Evolutionary conservation across 129 eudicot species (phyloP), one percentile per base, ranked within the genome.

Genomic region (Flaveria brownii): DNA sequence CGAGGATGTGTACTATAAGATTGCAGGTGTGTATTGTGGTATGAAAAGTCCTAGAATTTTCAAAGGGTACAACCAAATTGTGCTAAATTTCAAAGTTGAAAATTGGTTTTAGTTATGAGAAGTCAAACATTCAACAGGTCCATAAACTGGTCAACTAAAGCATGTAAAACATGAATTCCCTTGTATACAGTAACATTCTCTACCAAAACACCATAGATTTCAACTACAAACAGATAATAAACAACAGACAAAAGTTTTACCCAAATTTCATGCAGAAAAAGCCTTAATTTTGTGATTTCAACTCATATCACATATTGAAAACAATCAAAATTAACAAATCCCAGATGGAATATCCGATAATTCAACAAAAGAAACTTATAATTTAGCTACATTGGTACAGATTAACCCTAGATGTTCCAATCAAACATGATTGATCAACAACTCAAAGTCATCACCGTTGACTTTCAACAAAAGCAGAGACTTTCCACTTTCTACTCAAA

Each of bases 361-460:
- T 10, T 30, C 72, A 33, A n/a, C 12, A 41, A 78, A 54, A 9
- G 50, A 56, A 20, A 25, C 59, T 43, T 66, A 14, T 14, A 67
- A 30, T 46, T 66, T 47, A 67, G 63, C 75, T 67, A 23, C 76
- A 74, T 57, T 74, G 18, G 26, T 66, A 55, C 49, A 45, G 23
- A 72, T 54, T 36, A 79, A 41, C 82, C 66, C 80, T 67, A 54
- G 25, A 68, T 76, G 33, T 76, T 54, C 42, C 52, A 50, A 7
- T 39, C 20, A 28, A 28, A 4, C 36, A 76, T 26, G 17, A 77
- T 42, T 42, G 17, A 39, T 64, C 33, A 63, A 2, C 1, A 50
- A 61, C 68, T 46, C 15, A 46, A 55, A 42, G 28, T 18, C 36
- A 65, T 25, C 68, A 52, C 39, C 75, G 55, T 66, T 80, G 70